Base-by-base conservation (phyloP, 495 filamentous ascomycete species). In the Corynascus novoguineensis region DNA sequence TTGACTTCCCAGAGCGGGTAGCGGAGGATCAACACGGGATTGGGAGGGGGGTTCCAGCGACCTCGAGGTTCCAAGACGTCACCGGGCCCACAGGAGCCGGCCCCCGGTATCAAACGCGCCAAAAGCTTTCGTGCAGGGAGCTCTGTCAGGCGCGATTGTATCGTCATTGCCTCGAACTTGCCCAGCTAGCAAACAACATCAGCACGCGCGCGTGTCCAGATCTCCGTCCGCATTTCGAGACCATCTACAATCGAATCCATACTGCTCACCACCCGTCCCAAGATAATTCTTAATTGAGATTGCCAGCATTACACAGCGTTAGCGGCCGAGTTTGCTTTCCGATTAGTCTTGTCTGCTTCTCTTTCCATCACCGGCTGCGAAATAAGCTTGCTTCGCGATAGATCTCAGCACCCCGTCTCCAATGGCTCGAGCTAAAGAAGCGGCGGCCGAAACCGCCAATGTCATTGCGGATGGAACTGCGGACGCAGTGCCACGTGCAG, bases 341-440 rank as follows among this genome's bases (percentile, higher is more conserved):
- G 34, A 49, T 31, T n/a, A n/a, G n/a, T n/a, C 4, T 41, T n/a
- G n/a, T 19, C 21, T 9, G 10, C 7, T 49, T 49, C 5, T 2
- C 1, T 17, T 21, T 29, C 14, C 22, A 8, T 17, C 29, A 4
- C 5, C 6, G 6, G 37, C 10, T 34, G 28, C n/a, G n/a, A n/a
- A n/a, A n/a, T n/a, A n/a, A n/a, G n/a, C n/a, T n/a, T n/a, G n/a
- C n/a, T n/a, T n/a, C n/a, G n/a, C n/a, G 15, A n/a, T 10, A 10
- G 22, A 28, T 35, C 12, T 10, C 25, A n/a, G 1, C 44, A n/a
- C 45, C 15, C 31, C 21, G 17, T 35, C 38, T 1, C 28, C 25
- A 21, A 63, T 63, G 63, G 42, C 3, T 10, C 54, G 56, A 48
- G 47, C 37, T 6, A 63, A 59, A 37, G 55, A 55, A 42, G 55